phyloP scores from a whole-genome alignment of 208 protist species.

The Trypanosoma vivax region DNA sequence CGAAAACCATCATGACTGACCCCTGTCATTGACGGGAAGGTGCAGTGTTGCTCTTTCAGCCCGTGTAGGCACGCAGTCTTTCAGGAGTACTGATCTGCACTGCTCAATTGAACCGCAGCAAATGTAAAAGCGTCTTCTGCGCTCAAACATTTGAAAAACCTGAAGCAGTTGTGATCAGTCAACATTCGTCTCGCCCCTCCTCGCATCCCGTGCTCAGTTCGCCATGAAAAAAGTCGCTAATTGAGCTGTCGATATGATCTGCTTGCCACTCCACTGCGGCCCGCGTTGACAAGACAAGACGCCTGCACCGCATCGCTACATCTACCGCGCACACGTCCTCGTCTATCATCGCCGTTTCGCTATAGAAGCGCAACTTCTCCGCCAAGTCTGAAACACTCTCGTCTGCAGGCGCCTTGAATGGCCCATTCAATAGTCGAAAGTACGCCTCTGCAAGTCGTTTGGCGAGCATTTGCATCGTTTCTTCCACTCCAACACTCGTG shows the following conservation, averaged over 20 bases:
- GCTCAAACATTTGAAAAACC: too few relatives aligned
- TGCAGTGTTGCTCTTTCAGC: too few relatives aligned
- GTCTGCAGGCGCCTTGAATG: slow-evolving; percentile 26
- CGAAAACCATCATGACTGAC: too few relatives aligned
- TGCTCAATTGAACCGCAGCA: too few relatives aligned
- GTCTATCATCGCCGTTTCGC: slow-evolving; percentile 22
- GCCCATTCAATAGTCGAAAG: slow-evolving; percentile 26
- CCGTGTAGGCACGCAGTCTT: neutral
- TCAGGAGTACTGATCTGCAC: too few relatives aligned
- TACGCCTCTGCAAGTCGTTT: slow-evolving; percentile 24
- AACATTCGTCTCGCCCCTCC: too few relatives aligned
- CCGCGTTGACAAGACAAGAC: slow-evolving; percentile 28
- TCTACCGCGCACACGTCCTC: slow-evolving; percentile 6
- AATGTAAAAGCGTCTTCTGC: too few relatives aligned
- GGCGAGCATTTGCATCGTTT: slow-evolving; percentile 29
- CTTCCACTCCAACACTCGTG: slow-evolving; percentile 20
- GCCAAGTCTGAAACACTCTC: slow-evolving; percentile 11
- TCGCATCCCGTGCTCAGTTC: too few relatives aligned
- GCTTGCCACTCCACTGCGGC: slow-evolving; percentile 19
- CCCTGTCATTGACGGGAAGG: too few relatives aligned
- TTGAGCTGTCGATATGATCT: slow-evolving; percentile 2
- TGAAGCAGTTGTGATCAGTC: too few relatives aligned
- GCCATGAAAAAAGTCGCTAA: slow-evolving; percentile 38
- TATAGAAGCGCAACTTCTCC: slow-evolving; percentile 23
- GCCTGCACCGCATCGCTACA: slow-evolving; percentile 18